A percentile compares a stretch with the other conserved stretches of the same genome.
These are phyloP conservation scores for Flaveria bidentis DNA, from an alignment of 129 eudicot species.

Conservation along the genomic window DNA sequence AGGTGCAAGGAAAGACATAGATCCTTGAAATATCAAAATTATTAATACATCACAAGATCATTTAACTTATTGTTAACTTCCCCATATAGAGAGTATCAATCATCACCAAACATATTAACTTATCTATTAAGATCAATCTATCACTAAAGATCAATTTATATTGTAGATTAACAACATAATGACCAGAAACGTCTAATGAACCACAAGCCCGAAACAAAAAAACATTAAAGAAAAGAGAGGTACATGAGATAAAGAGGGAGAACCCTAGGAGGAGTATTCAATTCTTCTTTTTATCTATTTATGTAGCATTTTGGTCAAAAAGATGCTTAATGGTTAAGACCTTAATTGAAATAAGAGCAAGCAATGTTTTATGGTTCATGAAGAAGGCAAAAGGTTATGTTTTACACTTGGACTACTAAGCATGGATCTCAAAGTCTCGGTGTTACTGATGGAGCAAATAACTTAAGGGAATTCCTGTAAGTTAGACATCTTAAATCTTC, in stretches of 20 bases:
- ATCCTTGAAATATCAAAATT: background rate
- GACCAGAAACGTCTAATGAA: background rate
- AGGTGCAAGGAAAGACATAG: background rate
- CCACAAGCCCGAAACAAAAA: background rate
- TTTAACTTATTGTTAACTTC: background rate
- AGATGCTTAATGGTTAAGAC: background rate
- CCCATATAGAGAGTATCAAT: background rate
- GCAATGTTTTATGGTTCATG: background rate
- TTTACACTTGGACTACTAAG: background rate
- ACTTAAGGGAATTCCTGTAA: background rate
- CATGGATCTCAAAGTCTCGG: background rate
- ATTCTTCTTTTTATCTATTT: background rate
- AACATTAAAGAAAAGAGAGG: background rate
- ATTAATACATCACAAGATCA: background rate
- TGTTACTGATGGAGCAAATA: background rate
- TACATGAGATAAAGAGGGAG: background rate
- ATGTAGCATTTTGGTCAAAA: background rate
- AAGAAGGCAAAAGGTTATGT: background rate
- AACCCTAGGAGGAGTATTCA: background rate
- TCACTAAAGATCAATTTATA: background rate
- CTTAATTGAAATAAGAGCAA: background rate
- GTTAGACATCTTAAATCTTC: background rate
- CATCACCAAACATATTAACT: background rate
- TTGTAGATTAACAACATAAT: background rate
- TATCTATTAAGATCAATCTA: background rate